Conservation (phyloP, 176 grass and related monocot genomes). For the Oropetium thomaeum region DNA sequence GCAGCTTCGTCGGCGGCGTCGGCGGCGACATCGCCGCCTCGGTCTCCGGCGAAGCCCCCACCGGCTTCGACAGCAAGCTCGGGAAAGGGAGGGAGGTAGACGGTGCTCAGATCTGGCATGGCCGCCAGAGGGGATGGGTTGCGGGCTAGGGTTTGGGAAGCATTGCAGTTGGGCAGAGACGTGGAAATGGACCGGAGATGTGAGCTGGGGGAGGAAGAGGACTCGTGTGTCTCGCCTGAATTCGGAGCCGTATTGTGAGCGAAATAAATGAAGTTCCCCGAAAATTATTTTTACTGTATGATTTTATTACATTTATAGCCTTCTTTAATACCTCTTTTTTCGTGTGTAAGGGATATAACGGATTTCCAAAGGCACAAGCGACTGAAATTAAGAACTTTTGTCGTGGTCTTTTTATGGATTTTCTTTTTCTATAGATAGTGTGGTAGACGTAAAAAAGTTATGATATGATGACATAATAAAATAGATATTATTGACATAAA, state of each 20-base stretch:
- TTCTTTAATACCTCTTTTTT: too few relatives aligned
- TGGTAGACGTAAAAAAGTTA: too few relatives aligned
- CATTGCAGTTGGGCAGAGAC: constrained; percentile 33
- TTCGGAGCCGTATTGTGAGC: not conserved
- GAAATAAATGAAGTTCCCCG: not conserved
- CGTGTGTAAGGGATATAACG: too few relatives aligned
- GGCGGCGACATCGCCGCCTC: not conserved
- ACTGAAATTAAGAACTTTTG: too few relatives aligned
- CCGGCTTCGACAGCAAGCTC: not conserved
- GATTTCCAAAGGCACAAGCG: too few relatives aligned
- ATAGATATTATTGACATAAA: too few relatives aligned
- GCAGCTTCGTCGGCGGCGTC: not conserved
- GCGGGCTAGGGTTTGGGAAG: constrained; percentile 39
- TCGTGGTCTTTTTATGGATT: too few relatives aligned
- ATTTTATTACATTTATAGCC: too few relatives aligned
- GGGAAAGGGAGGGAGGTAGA: constrained; percentile 25
- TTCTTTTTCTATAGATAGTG: too few relatives aligned
- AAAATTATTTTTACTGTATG: not conserved
- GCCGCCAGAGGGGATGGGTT: not conserved
- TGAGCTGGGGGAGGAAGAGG: constrained; percentile 29
- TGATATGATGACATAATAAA: too few relatives aligned
- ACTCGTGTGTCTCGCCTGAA: not conserved
- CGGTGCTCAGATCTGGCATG: constrained; percentile 55
- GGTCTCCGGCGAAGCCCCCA: not conserved
- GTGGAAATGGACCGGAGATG: constrained; percentile 9